phyloP scores from a whole-genome alignment of 2,329 filamentous ascomycete species.

The Cladobotryum mycophilum region DNA sequence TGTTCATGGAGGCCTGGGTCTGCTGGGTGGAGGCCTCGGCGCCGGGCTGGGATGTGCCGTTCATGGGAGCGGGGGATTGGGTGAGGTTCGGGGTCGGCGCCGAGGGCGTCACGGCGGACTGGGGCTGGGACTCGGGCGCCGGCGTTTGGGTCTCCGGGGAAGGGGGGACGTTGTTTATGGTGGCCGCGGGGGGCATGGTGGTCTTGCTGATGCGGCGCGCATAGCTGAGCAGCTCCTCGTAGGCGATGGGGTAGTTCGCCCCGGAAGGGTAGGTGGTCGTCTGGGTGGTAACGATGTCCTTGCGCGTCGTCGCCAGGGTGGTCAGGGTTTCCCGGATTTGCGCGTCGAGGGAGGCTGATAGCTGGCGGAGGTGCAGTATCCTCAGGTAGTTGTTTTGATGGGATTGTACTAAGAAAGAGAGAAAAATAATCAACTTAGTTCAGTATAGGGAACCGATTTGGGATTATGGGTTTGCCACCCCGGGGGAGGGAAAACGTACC shows the following conservation, averaged over 20 bases:
- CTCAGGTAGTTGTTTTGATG: slow-evolving; percentile 71
- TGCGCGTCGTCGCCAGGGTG: slow-evolving; percentile 65
- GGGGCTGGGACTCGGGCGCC: slow-evolving; percentile 23
- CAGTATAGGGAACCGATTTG: not conserved
- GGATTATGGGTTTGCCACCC: too few relatives aligned
- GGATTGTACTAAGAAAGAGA: slow-evolving; percentile 59
- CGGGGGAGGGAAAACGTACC: slow-evolving; percentile 39
- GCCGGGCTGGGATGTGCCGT: slow-evolving; percentile 23
- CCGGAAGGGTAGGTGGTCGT: slow-evolving; percentile 49
- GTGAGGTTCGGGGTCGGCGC: slow-evolving; percentile 28
- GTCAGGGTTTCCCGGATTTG: slow-evolving; percentile 66
- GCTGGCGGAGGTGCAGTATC: slow-evolving; percentile 61
- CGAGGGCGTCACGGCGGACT: slow-evolving; percentile 25
- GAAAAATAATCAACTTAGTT: not conserved
- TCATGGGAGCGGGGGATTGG: slow-evolving; percentile 28
- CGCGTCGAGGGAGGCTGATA: slow-evolving; percentile 58
- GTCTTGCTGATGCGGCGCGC: slow-evolving; percentile 75
- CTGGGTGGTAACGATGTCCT: slow-evolving; percentile 61
- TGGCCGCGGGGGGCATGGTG: slow-evolving; percentile 61
- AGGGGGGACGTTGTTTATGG: slow-evolving; percentile 33
- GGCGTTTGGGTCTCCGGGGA: slow-evolving; percentile 27
- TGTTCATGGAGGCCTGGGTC: slow-evolving; percentile 26
- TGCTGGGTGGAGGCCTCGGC: slow-evolving; percentile 28
- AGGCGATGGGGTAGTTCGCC: slow-evolving; percentile 53
- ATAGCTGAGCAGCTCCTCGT: slow-evolving; percentile 69